phyloP scores from a whole-genome alignment of 23 red algal genomes.

The Chondrus crispus region DNA sequence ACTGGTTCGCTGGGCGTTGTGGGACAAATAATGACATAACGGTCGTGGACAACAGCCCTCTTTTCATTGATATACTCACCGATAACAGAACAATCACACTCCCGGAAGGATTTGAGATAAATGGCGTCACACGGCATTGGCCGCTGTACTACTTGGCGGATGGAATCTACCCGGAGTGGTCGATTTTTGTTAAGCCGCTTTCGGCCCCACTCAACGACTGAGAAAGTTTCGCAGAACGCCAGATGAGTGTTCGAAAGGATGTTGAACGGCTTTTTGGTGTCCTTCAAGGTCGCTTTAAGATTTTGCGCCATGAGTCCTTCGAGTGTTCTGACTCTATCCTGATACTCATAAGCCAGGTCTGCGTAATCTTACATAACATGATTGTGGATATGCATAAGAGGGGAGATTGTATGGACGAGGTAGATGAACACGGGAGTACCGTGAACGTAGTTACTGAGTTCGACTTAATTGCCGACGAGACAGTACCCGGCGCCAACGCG shows the following conservation, averaged over 20 bases:
- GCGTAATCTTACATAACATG: slow-evolving; percentile 52
- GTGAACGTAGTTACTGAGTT: too few relatives aligned
- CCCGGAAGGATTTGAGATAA: slow-evolving; percentile 10
- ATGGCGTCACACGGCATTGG: neutral
- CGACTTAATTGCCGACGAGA: too few relatives aligned
- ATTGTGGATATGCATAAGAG: neutral
- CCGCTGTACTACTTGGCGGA: neutral
- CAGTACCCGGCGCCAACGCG: too few relatives aligned
- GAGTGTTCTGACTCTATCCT: slow-evolving; percentile 3
- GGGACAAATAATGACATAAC: slow-evolving; percentile 39
- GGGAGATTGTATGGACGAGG: neutral
- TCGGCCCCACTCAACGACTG: neutral
- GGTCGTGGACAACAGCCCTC: slow-evolving; percentile 20
- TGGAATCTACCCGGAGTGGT: slow-evolving; percentile 3
- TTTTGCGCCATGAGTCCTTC: neutral
- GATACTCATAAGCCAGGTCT: slow-evolving; percentile 18
- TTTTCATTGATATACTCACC: slow-evolving; percentile 14
- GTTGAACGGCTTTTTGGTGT: slow-evolving; percentile 24
- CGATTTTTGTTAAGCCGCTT: neutral
- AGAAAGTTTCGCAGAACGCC: neutral
- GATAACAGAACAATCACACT: neutral
- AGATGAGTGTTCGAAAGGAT: neutral
- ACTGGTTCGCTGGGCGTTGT: slow-evolving; percentile 8
- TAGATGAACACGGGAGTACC: slow-evolving; percentile 13
- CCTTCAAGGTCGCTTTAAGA: slow-evolving; percentile 23